Conservation (phyloP, 371 early-diverging fungal genomes). For the Saksenaea oblongispora region DNA sequence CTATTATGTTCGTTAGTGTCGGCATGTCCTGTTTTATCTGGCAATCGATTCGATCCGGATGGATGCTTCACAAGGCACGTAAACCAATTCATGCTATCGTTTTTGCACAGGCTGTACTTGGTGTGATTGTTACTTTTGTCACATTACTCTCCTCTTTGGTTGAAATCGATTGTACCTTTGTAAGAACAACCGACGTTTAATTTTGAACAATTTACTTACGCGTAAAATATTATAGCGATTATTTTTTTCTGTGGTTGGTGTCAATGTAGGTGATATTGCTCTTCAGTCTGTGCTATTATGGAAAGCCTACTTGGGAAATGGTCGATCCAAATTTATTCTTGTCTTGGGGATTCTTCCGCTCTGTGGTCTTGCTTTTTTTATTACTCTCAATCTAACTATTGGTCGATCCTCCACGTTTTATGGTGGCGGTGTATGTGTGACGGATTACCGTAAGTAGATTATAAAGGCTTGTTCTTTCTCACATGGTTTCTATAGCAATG, state of each 20-base stretch:
- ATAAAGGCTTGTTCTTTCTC: not conserved
- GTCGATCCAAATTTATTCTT: constrained; percentile 36
- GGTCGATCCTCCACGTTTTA: constrained; percentile 26
- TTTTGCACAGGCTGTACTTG: constrained; percentile 35
- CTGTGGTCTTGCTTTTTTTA: constrained; percentile 29
- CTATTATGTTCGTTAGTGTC: constrained; percentile 46
- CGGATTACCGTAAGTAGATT: constrained; percentile 35
- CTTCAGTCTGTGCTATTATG: constrained; percentile 43
- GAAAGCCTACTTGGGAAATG: constrained; percentile 50
- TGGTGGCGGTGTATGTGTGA: constrained; percentile 25
- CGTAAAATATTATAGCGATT: not conserved
- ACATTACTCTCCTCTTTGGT: constrained; percentile 34
- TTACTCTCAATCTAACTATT: constrained; percentile 35
- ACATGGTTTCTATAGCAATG: constrained; percentile 18
- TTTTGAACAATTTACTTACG: not conserved
- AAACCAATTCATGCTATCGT: constrained; percentile 43
- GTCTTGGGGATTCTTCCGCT: constrained; percentile 33
- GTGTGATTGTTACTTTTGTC: constrained; percentile 35
- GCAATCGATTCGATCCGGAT: constrained; percentile 34
- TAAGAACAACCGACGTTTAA: constrained; percentile 11
- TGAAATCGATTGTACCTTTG: constrained; percentile 38
- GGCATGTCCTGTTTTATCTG: constrained; percentile 47
- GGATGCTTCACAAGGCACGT: constrained; percentile 31
- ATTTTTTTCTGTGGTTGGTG: constrained; percentile 42
- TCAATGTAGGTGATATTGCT: constrained; percentile 41